Base-by-base conservation (phyloP, 805 yeast species). In the Candida stauntonica region DNA sequence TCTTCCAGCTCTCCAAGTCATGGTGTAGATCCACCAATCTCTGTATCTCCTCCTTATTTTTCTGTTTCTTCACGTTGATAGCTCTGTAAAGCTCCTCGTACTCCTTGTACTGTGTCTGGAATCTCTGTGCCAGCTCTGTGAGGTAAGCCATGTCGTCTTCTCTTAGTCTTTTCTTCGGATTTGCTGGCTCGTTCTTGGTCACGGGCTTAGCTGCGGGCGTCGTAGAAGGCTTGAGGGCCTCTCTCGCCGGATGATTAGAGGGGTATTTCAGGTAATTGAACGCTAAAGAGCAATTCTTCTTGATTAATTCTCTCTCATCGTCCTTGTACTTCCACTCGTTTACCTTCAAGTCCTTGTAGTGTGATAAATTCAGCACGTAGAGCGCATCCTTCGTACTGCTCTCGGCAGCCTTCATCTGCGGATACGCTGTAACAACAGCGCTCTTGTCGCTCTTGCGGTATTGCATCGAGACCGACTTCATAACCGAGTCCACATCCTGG, bases 1-100 rank as follows among this genome's bases (percentile, higher is more conserved):
- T 66, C 55, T 78, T 78, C 81, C 81, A 75, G 29, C 67, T 66
- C 15, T 72, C 66, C 35, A 79, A 57, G 29, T 66, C 64, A 23
- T 67, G 67, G 55, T 78, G 84, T 58, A 78, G 52, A 35, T 69
- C 69, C 50, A 68, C 63, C 34, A 78, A 57, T 51, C 59, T 63
- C 51, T 55, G 72, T 41, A 57, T 59, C 11, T 46, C 45, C 12
- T 37, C 38, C 4, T 29, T 19, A 18, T 47, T 35, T 15, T 34
- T 32, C 5, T 42, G 32, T 14, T 29, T 29, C 14, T 44, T 18
- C 13, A 29, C 11, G 12, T 36, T n/a, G 28, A 44, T 33, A 14
- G 38, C 27, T 27, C 38, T 51, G 56, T 77, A 75, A n/a, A 77
- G 58, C 14, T 51, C 42, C 16, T 63, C 68, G 52, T 77, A 77